These are phyloP conservation scores for Cryphonectria nitschkei DNA, from an alignment of 2,329 filamentous ascomycete species.

Conservation along the genomic window DNA sequence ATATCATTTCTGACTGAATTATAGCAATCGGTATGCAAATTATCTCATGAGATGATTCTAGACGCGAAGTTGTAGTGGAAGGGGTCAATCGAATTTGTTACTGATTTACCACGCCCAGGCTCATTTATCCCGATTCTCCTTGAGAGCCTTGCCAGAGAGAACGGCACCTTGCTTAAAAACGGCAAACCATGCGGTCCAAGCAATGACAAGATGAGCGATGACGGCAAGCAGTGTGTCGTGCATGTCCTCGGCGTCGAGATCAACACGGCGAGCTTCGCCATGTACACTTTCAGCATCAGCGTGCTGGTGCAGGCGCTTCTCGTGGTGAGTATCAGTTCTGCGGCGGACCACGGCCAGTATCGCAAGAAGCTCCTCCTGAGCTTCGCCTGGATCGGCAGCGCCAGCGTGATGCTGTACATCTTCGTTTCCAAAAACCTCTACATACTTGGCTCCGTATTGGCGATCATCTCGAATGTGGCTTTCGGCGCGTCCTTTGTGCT, in stretches of 20 bases:
- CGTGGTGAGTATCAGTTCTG: constrained; percentile 94
- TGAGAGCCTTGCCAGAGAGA: constrained; percentile 90
- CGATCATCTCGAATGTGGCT: constrained; percentile 89
- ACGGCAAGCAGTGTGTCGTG: constrained; percentile 76
- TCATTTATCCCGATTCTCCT: constrained; percentile 96
- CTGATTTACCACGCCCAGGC: constrained; percentile 50
- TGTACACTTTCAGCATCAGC: constrained; percentile 96
- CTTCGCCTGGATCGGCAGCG: constrained; percentile 83
- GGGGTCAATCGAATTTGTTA: background rate
- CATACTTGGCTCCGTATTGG: constrained; percentile 78
- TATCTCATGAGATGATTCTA: background rate
- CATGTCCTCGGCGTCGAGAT: constrained; percentile 81
- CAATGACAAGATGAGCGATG: constrained; percentile 50
- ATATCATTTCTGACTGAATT: constrained; percentile 15
- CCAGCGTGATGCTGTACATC: constrained; percentile 87
- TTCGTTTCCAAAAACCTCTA: constrained; percentile 76
- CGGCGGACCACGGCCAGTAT: constrained; percentile 91
- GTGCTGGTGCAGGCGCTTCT: constrained; percentile 87
- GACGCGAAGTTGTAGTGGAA: background rate
- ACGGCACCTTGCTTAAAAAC: constrained; percentile 83
- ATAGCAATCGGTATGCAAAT: constrained; percentile 37
- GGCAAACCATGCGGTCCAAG: constrained; percentile 73
- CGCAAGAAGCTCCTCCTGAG: constrained; percentile 83
- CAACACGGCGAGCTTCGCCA: constrained; percentile 93
- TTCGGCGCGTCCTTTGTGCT: constrained; percentile 96